Evolutionary conservation across 1,284 basidiomycete genomes (phyloP), one percentile per base, ranked within the genome.

Genomic region (Moesziomyces aphidis): DNA sequence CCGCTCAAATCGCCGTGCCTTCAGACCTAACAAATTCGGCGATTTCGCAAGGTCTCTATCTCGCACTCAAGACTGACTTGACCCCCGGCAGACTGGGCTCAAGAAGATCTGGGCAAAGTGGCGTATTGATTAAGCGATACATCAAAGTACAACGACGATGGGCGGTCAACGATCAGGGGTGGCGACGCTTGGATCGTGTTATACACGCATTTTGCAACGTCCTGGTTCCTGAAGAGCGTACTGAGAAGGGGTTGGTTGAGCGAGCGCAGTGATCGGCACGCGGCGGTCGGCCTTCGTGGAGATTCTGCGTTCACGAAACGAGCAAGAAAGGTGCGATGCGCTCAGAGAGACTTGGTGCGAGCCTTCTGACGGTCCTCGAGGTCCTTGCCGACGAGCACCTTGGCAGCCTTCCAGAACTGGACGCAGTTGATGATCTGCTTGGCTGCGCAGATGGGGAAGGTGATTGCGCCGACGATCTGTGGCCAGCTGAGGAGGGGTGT

Each of bases 381-480:
- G 63, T 83, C 82, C 51, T 81, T 77, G 28, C 81, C 82, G 10
- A 83, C 83, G 10, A 83, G 73, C 77, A 96, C 92, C 88, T 98
- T 98, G 77, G 93, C 93, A 26, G 96, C 96, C 85, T 99, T 99
- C 95, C 95, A 98, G 76, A 98, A 91, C 85, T 99, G 97, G 8
- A 99, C 95, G 48, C 92, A 86, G 85, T 97, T 98, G 87, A 99
- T 94, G 67, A 96, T 82, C 85, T 99, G 97, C 88, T 99, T 99
- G 69, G 88, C 86, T 11, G 90, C 83, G 82, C 91, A 96, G 60
- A 97, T 87, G 1, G 91, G 92, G 78, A 89, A 88, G 43, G 89
- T 91, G 52, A 90, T 22, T 21, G 87, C 75, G 0, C 92, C 94
- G 68, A 95, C 85, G 10, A 92, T 78, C 84, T 93, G 90, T 0